phyloP scores from a whole-genome alignment of 2,329 filamentous ascomycete species.

The Penicillium sp. region DNA sequence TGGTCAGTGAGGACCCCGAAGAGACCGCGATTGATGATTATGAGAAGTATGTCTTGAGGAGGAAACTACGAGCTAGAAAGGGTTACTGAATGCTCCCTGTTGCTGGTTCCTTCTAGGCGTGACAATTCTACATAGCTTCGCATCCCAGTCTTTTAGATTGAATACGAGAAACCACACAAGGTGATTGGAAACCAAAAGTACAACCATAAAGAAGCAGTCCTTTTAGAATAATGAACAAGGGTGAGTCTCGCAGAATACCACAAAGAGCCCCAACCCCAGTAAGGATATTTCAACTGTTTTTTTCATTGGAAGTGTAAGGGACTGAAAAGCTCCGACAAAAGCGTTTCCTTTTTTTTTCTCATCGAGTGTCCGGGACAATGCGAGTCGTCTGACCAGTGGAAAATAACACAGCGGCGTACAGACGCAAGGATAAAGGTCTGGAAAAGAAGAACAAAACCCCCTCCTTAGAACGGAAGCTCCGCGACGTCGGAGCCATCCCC shows the following conservation, averaged over 20 bases:
- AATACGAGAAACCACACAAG: background rate
- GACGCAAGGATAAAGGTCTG: constrained; percentile 36
- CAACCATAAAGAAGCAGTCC: constrained; percentile 1
- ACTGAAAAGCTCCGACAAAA: constrained; percentile 42
- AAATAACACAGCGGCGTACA: constrained; percentile 31
- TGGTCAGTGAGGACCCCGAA: background rate
- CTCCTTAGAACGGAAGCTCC: constrained; percentile 18
- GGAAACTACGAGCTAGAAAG: background rate
- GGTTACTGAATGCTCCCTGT: background rate
- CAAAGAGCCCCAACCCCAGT: constrained; percentile 27
- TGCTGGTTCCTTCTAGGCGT: background rate
- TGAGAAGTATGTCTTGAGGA: background rate
- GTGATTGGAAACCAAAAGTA: background rate
- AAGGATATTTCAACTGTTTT: constrained; percentile 49
- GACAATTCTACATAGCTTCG: background rate
- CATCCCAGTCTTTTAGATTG: background rate
- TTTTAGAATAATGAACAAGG: constrained; percentile 19
- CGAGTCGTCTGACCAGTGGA: constrained; percentile 40
- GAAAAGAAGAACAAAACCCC: constrained; percentile 2
- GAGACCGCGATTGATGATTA: background rate
- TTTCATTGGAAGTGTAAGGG: constrained; percentile 44
- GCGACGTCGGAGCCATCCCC: constrained; percentile 29
- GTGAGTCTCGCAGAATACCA: constrained; percentile 6
- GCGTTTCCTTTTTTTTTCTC: constrained; percentile 22
- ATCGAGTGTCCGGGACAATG: constrained; percentile 39